Base-by-base conservation (phyloP, 495 filamentous ascomycete species). In the Neurospora intermedia region DNA sequence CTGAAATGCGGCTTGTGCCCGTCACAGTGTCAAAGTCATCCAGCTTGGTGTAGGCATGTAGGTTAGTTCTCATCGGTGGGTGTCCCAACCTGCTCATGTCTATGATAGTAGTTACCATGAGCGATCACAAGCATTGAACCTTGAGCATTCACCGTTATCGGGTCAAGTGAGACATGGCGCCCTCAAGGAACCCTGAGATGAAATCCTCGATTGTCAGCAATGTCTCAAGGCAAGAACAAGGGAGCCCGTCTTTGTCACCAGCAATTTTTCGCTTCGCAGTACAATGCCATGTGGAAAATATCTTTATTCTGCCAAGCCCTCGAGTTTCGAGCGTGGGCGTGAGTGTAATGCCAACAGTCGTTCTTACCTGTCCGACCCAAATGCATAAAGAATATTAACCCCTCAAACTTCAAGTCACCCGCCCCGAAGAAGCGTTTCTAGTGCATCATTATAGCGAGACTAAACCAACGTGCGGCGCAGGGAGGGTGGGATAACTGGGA, bases 1-100 rank as follows among this genome's bases (percentile, higher is more conserved):
- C 69, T 74, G 75, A 74, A 75, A 75, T 80, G 76, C 76, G 76
- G 70, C 70, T 74, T 69, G 74, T 80, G 78, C 80, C 77, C 70
- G 72, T 75, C 43, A 66, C 54, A 62, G 23, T 35, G 27, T 16
- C 27, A 66, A 66, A 66, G 27, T 66, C 54, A 35, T 66, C 54
- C 54, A 66, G 27, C 54, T 66, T 35, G 54, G 54, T 27, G 27
- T 18, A 35, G 54, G 54, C 15, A 35, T 35, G 54, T 66, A 35
- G 8, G 35, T 38, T 6, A 38, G 6, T 38, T 66, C 54, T 35
- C 27, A 38, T 38, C 6, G 27, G 4, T 62, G 13, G 9, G 27
- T 62, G 15, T 35, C 54, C 54, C 54, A 62, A 62, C 54, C 54
- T 62, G 15, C 54, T 62, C 27, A 35, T 6, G 13, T 6, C 0